Evolutionary conservation across 2,329 filamentous ascomycete species (phyloP).

Genomic region (Pyrenochaeta sp.): DNA sequence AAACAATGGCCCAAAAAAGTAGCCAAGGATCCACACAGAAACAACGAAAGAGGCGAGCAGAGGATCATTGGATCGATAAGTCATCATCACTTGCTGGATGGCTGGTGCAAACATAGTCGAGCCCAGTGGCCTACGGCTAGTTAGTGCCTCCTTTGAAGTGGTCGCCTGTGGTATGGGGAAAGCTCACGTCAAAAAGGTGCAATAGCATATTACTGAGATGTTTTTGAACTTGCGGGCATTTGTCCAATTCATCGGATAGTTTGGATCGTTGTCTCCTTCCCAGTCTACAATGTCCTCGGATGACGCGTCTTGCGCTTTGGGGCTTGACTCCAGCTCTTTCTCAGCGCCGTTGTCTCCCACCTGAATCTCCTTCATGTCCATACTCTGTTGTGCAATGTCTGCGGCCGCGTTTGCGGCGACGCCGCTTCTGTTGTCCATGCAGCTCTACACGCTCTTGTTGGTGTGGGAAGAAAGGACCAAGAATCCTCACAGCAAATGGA

Average conservation of each 20-base stretch:
- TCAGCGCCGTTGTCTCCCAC: background rate
- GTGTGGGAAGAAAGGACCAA: background rate
- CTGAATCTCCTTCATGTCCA: background rate
- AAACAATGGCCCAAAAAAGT: constrained; percentile 29
- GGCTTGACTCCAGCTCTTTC: background rate
- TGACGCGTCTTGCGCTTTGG: background rate
- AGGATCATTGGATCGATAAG: constrained; percentile 57
- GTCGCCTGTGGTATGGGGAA: background rate
- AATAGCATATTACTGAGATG: constrained; percentile 31
- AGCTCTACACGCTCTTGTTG: background rate
- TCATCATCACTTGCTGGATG: constrained; percentile 58
- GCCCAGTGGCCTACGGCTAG: constrained; percentile 47
- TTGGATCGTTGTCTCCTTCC: constrained; percentile 63
- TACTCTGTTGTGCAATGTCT: background rate
- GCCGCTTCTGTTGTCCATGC: background rate
- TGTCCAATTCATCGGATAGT: constrained; percentile 68
- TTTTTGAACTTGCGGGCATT: constrained; percentile 32
- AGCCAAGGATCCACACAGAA: constrained; percentile 28
- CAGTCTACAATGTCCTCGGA: constrained; percentile 61
- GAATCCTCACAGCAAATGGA: background rate
- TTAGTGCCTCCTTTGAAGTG: background rate
- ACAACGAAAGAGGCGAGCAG: constrained; percentile 26
- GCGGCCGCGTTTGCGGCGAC: background rate
- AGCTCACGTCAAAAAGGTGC: constrained; percentile 39
- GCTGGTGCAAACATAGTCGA: constrained; percentile 63